Percentiles rank a stretch among this genome's conserved stretches.
Evolutionary conservation across 2,329 filamentous ascomycete species (phyloP).

Genomic region (Verticillium tricorpus): DNA sequence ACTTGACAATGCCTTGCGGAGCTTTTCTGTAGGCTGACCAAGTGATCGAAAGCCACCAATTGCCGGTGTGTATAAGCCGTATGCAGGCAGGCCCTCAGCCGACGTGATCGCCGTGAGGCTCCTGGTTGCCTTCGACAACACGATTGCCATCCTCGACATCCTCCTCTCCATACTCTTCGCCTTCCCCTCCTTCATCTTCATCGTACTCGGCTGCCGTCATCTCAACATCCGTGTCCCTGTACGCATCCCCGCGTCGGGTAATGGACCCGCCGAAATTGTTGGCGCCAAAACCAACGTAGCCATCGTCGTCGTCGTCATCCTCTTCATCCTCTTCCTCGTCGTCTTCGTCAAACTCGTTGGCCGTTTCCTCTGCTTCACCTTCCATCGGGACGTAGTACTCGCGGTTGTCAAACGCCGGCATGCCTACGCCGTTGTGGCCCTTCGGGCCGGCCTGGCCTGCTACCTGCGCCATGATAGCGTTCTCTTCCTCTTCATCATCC

Average conservation of each 20-base stretch:
- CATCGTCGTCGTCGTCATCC: neutral
- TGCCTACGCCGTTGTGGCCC: neutral
- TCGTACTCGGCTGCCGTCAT: constrained; percentile 7
- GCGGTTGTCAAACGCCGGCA: neutral
- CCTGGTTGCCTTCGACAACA: neutral
- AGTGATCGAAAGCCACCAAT: too few relatives aligned
- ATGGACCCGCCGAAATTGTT: neutral
- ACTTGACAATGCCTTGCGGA: too few relatives aligned
- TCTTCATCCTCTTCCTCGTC: constrained; percentile 11
- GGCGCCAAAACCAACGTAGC: neutral
- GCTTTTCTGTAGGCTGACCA: too few relatives aligned
- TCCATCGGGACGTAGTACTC: neutral
- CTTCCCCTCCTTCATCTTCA: constrained; percentile 16
- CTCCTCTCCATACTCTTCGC: neutral
- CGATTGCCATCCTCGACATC: neutral
- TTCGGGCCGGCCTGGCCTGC: neutral
- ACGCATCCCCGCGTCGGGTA: neutral
- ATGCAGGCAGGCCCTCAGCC: neutral
- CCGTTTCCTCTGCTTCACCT: constrained; percentile 12
- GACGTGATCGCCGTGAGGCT: neutral
- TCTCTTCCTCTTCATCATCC: constrained; percentile 14
- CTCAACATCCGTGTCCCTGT: neutral
- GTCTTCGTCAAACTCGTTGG: constrained; percentile 13
- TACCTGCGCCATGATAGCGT: neutral
- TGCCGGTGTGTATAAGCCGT: too few relatives aligned